Conservation (phyloP, 176 grass and related monocot genomes). For the Ensete glaucum region DNA sequence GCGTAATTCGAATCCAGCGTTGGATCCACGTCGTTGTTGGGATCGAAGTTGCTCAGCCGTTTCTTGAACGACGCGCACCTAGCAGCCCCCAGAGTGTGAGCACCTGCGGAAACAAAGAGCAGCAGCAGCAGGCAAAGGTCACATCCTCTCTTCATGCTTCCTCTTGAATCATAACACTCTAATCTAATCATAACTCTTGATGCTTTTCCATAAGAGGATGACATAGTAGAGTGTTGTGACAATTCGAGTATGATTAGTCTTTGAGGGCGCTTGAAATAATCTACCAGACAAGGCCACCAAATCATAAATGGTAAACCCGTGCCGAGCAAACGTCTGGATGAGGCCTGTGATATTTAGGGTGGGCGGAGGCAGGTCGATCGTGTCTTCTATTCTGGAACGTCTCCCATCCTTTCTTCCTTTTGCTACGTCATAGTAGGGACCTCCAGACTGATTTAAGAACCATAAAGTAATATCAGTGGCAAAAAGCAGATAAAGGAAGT, state of each 20-base stretch:
- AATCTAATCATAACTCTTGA: no score
- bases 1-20: slow-evolving; percentile 19
- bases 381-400: slow-evolving; percentile 44
- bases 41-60: slow-evolving; percentile 21
- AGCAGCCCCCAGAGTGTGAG: slow-evolving; percentile 66
- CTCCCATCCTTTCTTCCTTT: slow-evolving; percentile 62
- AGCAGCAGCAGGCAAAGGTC: not conserved
- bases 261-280: not conserved
- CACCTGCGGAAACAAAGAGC: slow-evolving; percentile 31
- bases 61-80: slow-evolving; percentile 51
- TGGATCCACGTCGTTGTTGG: slow-evolving; percentile 36
- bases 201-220: not conserved
- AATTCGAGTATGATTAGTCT: not conserved
- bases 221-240: not conserved
- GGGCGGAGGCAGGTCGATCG: slow-evolving; percentile 48
- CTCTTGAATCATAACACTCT: not conserved
- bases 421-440: slow-evolving; percentile 55
- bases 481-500: not conserved
- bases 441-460: slow-evolving; percentile 30
- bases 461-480: not conserved
- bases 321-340: slow-evolving; percentile 33
- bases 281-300: slow-evolving; percentile 62
- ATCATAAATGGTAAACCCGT: slow-evolving; percentile 39
- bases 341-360: slow-evolving; percentile 33
- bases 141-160: not conserved